Evolutionary conservation across 495 filamentous ascomycete genomes (phyloP).

Genomic region (Lophiostoma macrostomum): DNA sequence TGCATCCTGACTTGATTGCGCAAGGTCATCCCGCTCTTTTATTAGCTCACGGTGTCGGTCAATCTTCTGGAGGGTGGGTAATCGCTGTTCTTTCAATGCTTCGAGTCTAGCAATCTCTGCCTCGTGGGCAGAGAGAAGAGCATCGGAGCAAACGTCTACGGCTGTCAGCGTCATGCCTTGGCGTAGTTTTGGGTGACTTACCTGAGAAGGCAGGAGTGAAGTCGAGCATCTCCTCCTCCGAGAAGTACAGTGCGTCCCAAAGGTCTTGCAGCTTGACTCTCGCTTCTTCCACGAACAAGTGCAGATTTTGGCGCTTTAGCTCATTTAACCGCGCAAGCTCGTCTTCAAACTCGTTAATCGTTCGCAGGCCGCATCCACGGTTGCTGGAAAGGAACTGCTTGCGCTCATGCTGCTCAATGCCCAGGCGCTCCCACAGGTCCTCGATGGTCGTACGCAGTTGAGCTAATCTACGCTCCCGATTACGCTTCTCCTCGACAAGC

Average conservation of each 20-base stretch:
- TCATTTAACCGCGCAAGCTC: conserved; percentile 83
- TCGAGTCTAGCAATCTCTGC: conserved; percentile 81
- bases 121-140: conserved; percentile 84
- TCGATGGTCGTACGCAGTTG: conserved; percentile 73
- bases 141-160: conserved; percentile 76
- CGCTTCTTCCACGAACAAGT: conserved; percentile 92
- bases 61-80: conserved; percentile 75
- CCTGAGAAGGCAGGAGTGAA: conserved; percentile 92
- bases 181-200: conserved; percentile 38
- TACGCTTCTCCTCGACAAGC: conserved; percentile 88
- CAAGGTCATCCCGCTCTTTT: conserved; percentile 81
- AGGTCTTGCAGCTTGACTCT: conserved; percentile 85
- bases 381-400: conserved; percentile 73
- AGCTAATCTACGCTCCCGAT: conserved; percentile 74
- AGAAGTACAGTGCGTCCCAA: conserved; percentile 91
- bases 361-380: conserved; percentile 76
- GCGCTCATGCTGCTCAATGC: conserved; percentile 73
- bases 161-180: conserved; percentile 18
- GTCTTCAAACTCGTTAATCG: conserved; percentile 92
- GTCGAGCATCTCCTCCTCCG: conserved; percentile 96
- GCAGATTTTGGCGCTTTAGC: conserved; percentile 89
- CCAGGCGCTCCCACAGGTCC: conserved; percentile 83
- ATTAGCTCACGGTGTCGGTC: conserved; percentile 81
- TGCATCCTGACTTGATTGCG: conserved; percentile 86
- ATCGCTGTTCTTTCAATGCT: conserved; percentile 79